Conservation (phyloP, 2,329 filamentous ascomycete genomes). For the Colletotrichum tamarilloi region DNA sequence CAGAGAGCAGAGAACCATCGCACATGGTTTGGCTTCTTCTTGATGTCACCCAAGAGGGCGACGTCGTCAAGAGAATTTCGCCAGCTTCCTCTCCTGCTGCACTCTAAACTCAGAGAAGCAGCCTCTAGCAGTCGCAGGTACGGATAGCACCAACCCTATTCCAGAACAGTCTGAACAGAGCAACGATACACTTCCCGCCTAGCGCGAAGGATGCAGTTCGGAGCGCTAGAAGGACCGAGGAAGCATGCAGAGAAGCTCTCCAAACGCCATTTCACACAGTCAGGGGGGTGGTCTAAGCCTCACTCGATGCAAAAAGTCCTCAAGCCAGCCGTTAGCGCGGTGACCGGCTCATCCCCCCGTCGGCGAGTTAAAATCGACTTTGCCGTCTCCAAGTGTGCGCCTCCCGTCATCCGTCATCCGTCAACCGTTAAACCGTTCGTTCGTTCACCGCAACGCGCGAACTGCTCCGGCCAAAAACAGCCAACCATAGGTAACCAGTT, state of each 20-base stretch:
- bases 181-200: constrained; percentile 19
- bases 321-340: constrained; percentile 15
- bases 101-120: not conserved
- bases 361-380: constrained; percentile 26
- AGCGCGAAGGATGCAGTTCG: constrained; percentile 23
- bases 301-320: constrained; percentile 35
- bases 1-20: not conserved
- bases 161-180: not conserved
- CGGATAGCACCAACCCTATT: not conserved
- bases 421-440: not conserved
- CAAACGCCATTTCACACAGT: constrained; percentile 16
- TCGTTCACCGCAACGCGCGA: constrained; percentile 4
- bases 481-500: constrained; percentile 10
- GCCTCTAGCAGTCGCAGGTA: not conserved
- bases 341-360: constrained; percentile 13
- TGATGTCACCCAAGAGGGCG: constrained; percentile 2
- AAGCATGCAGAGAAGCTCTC: constrained; percentile 33
- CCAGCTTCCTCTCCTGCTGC: not conserved
- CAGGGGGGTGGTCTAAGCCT: constrained; percentile 33
- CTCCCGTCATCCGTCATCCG: constrained; percentile 18
- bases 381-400: constrained; percentile 8
- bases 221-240: constrained; percentile 36
- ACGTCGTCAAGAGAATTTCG: constrained; percentile 4
- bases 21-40: not conserved
- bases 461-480: constrained; percentile 14